Conservation (phyloP, 1,284 basidiomycete species). For the Cutaneotrichosporon sp. region DNA sequence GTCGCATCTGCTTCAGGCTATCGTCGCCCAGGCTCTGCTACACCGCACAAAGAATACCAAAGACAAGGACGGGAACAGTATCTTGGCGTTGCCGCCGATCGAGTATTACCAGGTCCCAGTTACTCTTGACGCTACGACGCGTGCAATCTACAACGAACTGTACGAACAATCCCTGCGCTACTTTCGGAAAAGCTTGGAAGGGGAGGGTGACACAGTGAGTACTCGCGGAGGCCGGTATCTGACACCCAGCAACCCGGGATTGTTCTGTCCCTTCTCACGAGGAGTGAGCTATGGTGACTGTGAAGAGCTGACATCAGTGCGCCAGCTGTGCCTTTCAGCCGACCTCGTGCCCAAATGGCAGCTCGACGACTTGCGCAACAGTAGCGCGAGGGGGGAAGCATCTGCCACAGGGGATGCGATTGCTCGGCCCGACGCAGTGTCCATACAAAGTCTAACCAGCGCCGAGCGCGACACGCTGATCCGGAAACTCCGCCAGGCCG, state of each 20-base stretch:
- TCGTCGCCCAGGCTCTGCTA: slow-evolving; percentile 78
- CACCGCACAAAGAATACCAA: slow-evolving; percentile 84
- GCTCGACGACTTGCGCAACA: slow-evolving; percentile 58
- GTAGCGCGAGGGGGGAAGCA: too few species aligned
- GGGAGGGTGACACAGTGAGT: slow-evolving; percentile 32
- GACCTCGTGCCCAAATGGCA: slow-evolving; percentile 70
- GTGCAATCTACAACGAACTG: slow-evolving; percentile 68
- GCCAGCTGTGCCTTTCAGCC: slow-evolving; percentile 76
- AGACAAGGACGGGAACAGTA: slow-evolving; percentile 63
- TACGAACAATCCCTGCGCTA: slow-evolving; percentile 60
- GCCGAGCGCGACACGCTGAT: slow-evolving; percentile 54
- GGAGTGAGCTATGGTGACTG: slow-evolving; percentile 42
- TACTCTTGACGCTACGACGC: slow-evolving; percentile 61
- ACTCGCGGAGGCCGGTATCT: neutral
- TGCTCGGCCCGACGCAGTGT: slow-evolving; percentile 27
- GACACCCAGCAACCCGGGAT: slow-evolving; percentile 51
- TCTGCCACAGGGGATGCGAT: slow-evolving; percentile 49
- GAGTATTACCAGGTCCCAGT: slow-evolving; percentile 52
- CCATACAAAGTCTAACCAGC: slow-evolving; percentile 20
- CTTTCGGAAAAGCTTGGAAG: slow-evolving; percentile 57
- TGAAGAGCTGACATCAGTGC: slow-evolving; percentile 50
- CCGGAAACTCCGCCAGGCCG: slow-evolving; percentile 58
- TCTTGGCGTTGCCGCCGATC: slow-evolving; percentile 72
- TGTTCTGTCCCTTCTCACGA: slow-evolving; percentile 73
- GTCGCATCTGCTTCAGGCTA: slow-evolving; percentile 66